These are phyloP conservation scores for Pyrus betulifolia DNA, from an alignment of 306 rosid species.

Conservation along the genomic window DNA sequence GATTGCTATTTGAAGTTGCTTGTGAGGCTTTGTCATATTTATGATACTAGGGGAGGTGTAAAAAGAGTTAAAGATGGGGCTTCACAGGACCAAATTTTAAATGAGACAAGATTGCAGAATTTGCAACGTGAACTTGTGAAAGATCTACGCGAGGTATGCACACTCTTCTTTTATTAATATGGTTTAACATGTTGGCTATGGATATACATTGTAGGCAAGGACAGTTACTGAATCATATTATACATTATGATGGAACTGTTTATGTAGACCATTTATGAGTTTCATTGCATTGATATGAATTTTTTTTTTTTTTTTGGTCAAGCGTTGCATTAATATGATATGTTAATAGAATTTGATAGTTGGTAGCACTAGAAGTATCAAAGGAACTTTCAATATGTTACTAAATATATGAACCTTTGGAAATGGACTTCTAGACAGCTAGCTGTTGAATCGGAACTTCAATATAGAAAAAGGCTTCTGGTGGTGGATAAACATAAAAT, in stretches of 20 bases:
- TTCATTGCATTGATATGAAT: not conserved
- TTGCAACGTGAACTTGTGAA: slow-evolving; percentile 87
- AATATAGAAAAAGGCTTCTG: not conserved
- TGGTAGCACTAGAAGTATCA: not conserved
- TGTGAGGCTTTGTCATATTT: slow-evolving; percentile 86
- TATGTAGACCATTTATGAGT: not conserved
- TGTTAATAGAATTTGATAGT: not conserved
- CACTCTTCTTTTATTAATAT: not conserved
- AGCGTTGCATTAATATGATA: not conserved
- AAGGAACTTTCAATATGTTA: not conserved
- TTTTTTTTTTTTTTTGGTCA: too few relatives aligned
- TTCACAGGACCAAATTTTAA: slow-evolving; percentile 95
- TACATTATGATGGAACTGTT: not conserved
- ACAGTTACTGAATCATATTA: not conserved
- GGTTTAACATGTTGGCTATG: not conserved
- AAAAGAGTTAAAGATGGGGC: slow-evolving; percentile 96
- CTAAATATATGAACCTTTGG: not conserved
- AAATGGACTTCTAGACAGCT: not conserved
- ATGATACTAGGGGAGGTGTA: slow-evolving; percentile 94
- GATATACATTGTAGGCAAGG: not conserved
- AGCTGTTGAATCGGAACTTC: not conserved
- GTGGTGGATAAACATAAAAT: not conserved
- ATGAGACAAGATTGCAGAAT: slow-evolving; percentile 95
- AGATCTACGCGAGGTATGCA: slow-evolving; percentile 68
- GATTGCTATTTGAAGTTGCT: slow-evolving; percentile 98